Conservation (phyloP, 805 yeast species). For the Schizosaccharomyces lindneri region DNA sequence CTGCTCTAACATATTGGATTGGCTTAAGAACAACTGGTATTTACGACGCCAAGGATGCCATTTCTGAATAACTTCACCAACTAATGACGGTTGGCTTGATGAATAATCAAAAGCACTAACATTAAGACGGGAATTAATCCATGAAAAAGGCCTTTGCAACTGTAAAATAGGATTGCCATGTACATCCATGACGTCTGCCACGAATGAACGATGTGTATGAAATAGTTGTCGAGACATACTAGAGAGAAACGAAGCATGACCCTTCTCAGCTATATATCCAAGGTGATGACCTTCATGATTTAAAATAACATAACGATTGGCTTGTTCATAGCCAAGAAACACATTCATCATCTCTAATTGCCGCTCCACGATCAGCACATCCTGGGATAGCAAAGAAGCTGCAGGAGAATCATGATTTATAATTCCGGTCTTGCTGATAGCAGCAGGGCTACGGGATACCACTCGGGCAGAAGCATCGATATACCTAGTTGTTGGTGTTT, state of each 20-base stretch:
- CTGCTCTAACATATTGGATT: slow-evolving; percentile 25
- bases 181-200: slow-evolving; percentile 15
- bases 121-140: slow-evolving; percentile 71
- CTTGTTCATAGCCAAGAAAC: slow-evolving; percentile 75
- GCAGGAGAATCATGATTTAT: slow-evolving; percentile 20
- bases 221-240: slow-evolving; percentile 43
- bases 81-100: slow-evolving; percentile 20
- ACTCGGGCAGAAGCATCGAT: not conserved
- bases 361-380: slow-evolving; percentile 68
- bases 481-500: not conserved
- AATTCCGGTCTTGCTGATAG: not conserved
- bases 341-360: slow-evolving; percentile 73
- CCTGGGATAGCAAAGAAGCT: slow-evolving; percentile 40
- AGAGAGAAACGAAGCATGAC: slow-evolving; percentile 27
- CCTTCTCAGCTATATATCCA: slow-evolving; percentile 50
- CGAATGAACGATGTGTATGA: slow-evolving; percentile 57
- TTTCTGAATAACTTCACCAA: slow-evolving; percentile 75
- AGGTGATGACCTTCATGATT: slow-evolving; percentile 32
- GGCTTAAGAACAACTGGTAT: slow-evolving; percentile 40
- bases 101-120: slow-evolving; percentile 28
- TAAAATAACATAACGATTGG: slow-evolving; percentile 33
- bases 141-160: slow-evolving; percentile 60
- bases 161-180: slow-evolving; percentile 14
- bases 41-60: slow-evolving; percentile 90
- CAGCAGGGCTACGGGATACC: not conserved